phyloP scores from a whole-genome alignment of 306 rosid species.

The Luffa acutangula region DNA sequence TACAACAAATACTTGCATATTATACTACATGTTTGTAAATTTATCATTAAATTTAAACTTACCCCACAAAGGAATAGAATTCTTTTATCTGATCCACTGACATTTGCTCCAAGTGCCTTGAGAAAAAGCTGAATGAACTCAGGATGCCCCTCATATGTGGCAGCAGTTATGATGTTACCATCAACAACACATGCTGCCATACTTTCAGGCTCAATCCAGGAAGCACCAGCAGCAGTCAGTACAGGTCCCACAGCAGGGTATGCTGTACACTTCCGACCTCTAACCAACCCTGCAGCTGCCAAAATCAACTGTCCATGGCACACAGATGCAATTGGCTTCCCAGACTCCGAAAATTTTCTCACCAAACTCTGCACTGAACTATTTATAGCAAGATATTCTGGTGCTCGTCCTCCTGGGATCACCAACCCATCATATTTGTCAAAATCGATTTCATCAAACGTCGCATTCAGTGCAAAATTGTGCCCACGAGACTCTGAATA shows the following conservation, averaged over 20 bases:
- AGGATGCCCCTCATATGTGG: conserved; percentile 48
- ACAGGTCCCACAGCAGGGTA: conserved; percentile 42
- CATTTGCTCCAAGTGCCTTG: conserved; percentile 69
- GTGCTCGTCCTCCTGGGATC: conserved; percentile 91
- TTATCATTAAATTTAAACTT: conserved; percentile 15
- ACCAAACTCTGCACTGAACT: conserved; percentile 42
- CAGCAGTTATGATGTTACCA: conserved; percentile 55
- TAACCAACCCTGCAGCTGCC: conserved; percentile 64
- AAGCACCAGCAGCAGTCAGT: conserved; percentile 63
- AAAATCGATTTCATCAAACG: conserved; percentile 53
- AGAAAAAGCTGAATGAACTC: conserved; percentile 45
- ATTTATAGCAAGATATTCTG: conserved; percentile 66
- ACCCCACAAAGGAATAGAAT: conserved; percentile 91
- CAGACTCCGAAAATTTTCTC: conserved; percentile 30
- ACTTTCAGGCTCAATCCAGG: conserved; percentile 76
- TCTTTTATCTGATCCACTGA: conserved; percentile 45
- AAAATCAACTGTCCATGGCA: conserved; percentile 83
- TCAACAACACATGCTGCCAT: conserved; percentile 42
- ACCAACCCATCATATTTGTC: conserved; percentile 63
- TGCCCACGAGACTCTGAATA: conserved; percentile 64
- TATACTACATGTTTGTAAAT: background rate
- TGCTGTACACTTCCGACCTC: conserved; percentile 65
- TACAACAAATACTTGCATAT: background rate
- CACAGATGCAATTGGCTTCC: conserved; percentile 53
- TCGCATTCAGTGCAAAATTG: conserved; percentile 73